phyloP scores from a whole-genome alignment of 2,329 filamentous ascomycete species.

The Gnomoniopsis smithogilvyi region DNA sequence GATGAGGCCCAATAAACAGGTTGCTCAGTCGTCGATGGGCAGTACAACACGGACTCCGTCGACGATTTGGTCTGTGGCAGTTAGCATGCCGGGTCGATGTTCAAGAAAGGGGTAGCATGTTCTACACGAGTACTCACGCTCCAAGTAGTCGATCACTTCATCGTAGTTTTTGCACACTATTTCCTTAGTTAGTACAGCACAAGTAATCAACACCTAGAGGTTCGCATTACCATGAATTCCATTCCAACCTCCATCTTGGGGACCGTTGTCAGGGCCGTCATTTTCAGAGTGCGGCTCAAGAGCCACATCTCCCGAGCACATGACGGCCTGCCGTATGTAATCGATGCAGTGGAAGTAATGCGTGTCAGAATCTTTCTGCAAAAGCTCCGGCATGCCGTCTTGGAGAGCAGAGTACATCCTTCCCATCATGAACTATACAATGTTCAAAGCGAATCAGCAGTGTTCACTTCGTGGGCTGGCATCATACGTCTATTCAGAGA shows the following conservation, averaged over 20 bases:
- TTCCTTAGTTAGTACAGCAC: background rate
- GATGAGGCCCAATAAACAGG: background rate
- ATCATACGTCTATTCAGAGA: background rate
- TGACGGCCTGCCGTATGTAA: constrained; percentile 24
- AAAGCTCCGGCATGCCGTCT: constrained; percentile 16
- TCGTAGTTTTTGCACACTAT: constrained; percentile 25
- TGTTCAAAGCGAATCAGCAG: background rate
- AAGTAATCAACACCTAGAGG: background rate
- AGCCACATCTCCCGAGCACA: constrained; percentile 24
- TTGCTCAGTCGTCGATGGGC: constrained; percentile 14
- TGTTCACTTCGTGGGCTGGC: background rate
- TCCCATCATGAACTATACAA: constrained; percentile 31
- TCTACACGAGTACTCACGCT: constrained; percentile 19
- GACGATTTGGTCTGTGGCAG: constrained; percentile 5
- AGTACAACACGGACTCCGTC: constrained; percentile 16
- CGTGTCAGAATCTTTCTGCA: constrained; percentile 26
- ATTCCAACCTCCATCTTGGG: constrained; percentile 23
- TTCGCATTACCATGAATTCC: constrained; percentile 20
- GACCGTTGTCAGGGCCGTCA: constrained; percentile 22
- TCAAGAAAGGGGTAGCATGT: background rate
- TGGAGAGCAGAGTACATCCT: constrained; percentile 28
- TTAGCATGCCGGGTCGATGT: background rate
- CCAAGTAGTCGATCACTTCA: constrained; percentile 22
- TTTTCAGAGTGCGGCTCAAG: constrained; percentile 23
- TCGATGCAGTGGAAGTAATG: constrained; percentile 36